Base-by-base conservation (phyloP, 345 rosid species). In the Ricinus communis region DNA sequence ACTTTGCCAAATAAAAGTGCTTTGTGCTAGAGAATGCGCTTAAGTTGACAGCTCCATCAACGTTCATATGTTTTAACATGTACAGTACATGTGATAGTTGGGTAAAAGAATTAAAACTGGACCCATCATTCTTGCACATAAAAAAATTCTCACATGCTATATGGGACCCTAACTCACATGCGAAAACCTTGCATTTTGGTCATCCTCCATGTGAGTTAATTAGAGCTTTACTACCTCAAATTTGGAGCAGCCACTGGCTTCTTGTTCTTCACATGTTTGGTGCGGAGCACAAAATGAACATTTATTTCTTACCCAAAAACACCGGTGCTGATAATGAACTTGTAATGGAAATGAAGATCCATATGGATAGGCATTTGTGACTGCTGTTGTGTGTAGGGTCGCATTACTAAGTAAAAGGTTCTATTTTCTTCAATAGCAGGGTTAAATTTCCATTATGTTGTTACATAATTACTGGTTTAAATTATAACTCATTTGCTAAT, bases 141-240 rank as follows among this genome's bases (percentile, higher is more conserved):
- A 45, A n/a, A 28, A 22, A 57, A 71, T 56, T 49, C 56, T 73
- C 81, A 68, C 81, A 70, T 75, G 74, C 58, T 38, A 25, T 14
- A 56, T 28, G 82, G 81, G 77, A 10, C 70, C 68, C 69, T 19
- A 24, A 16, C 24, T 71, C 84, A 75, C 81, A 73, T 72, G 86
- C 72, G 61, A 38, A 41, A 45, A 6, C 65, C 9, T 49, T 7
- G 52, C 52, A 16, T 25, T 47, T 50, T 67, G 14, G 16, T 60
- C 31, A 49, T 36, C 60, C 27, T 65, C 74, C 68, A 51, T 47
- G 65, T 53, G 62, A 68, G 12, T 12, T n/a, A 30, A 0, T n/a
- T n/a, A 38, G 27, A 15, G 25, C 16, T 14, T 27, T 24, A 55
- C 60, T 27, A 12, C 18, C 60, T 55, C 60, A 1, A 11, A 3